Conservation (phyloP, 2,329 filamentous ascomycete genomes). For the Myriosclerotinia curreyana region DNA sequence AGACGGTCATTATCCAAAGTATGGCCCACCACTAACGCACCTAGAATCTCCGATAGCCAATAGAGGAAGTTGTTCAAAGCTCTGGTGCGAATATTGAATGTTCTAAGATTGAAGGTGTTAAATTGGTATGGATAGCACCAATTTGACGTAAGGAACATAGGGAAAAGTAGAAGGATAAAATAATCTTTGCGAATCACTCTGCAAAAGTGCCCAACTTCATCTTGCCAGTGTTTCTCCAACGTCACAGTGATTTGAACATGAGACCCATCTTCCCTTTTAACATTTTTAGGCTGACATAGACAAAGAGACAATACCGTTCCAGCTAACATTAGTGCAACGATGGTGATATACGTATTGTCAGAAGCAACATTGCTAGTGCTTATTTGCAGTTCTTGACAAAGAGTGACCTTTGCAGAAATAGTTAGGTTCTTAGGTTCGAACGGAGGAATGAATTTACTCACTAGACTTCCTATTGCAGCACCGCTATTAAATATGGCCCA, state of each 20-base stretch:
- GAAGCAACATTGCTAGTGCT: constrained; percentile 36
- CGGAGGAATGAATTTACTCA: constrained; percentile 7
- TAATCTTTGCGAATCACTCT: constrained; percentile 66
- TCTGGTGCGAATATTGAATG: constrained; percentile 70
- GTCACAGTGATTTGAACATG: constrained; percentile 66
- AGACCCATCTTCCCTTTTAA: constrained; percentile 72
- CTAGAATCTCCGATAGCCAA: constrained; percentile 72
- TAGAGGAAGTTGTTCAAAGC: constrained; percentile 72
- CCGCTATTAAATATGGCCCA: constrained; percentile 25
- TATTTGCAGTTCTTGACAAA: constrained; percentile 66
- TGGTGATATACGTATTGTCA: constrained; percentile 23
- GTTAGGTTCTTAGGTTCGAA: constrained; percentile 1
- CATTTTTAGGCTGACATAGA: constrained; percentile 65
- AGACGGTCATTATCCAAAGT: constrained; percentile 59
- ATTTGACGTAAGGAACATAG: constrained; percentile 75
- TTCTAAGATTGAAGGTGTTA: constrained; percentile 65
- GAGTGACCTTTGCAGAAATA: constrained; percentile 49
- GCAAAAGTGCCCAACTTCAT: constrained; percentile 69
- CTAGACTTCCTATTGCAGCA: constrained; percentile 24
- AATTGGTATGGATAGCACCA: constrained; percentile 78
- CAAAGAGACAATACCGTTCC: constrained; percentile 64
- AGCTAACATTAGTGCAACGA: constrained; percentile 24
- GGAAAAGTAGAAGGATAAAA: constrained; percentile 71
- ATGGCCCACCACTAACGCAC: constrained; percentile 68
- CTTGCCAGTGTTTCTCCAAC: constrained; percentile 81